Evolutionary conservation across 2,329 filamentous ascomycete species (phyloP).

Genomic region (Microascus cirrosus): DNA sequence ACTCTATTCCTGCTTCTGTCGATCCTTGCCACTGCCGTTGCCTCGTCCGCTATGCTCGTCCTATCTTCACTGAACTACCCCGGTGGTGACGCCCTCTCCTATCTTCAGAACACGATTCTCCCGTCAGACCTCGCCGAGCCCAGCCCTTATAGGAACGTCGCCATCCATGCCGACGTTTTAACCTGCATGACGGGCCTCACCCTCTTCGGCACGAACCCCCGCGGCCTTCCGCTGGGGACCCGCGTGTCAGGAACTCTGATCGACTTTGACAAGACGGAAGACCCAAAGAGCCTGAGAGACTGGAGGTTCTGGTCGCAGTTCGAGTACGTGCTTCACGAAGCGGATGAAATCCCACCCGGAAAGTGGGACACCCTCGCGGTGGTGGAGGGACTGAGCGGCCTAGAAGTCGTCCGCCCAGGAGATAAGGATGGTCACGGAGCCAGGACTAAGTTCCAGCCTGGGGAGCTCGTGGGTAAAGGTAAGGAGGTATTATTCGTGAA

Average conservation of each 20-base stretch:
- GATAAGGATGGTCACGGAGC: slow-evolving; percentile 9
- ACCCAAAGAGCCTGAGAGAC: slow-evolving; percentile 26
- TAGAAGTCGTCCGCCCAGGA: slow-evolving; percentile 45
- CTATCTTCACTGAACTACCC: slow-evolving; percentile 89
- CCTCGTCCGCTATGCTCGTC: slow-evolving; percentile 57
- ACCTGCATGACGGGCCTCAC: slow-evolving; percentile 63
- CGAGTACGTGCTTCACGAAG: slow-evolving; percentile 50
- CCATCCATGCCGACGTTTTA: slow-evolving; percentile 52
- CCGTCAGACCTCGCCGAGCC: slow-evolving; percentile 12
- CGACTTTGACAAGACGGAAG: slow-evolving; percentile 54
- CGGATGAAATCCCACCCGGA: slow-evolving; percentile 34
- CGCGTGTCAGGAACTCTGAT: slow-evolving; percentile 12
- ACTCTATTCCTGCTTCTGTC: slow-evolving; percentile 44
- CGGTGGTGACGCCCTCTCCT: slow-evolving; percentile 65
- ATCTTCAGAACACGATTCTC: slow-evolving; percentile 30
- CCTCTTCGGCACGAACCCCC: slow-evolving; percentile 45
- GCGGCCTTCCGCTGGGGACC: slow-evolving; percentile 16
- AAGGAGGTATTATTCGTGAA: slow-evolving; percentile 25
- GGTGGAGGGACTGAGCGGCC: slow-evolving; percentile 45
- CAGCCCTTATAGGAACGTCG: slow-evolving; percentile 14
- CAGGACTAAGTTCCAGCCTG: slow-evolving; percentile 13
- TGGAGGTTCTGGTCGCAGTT: slow-evolving; percentile 51
- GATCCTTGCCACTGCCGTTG: slow-evolving; percentile 44
- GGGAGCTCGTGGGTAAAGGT: slow-evolving; percentile 32
- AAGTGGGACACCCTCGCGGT: slow-evolving; percentile 45